Percentiles rank a stretch among this genome's conserved stretches.
Conservation (phyloP, 805 yeast species). For the Saccharomycopsis babjevae region DNA sequence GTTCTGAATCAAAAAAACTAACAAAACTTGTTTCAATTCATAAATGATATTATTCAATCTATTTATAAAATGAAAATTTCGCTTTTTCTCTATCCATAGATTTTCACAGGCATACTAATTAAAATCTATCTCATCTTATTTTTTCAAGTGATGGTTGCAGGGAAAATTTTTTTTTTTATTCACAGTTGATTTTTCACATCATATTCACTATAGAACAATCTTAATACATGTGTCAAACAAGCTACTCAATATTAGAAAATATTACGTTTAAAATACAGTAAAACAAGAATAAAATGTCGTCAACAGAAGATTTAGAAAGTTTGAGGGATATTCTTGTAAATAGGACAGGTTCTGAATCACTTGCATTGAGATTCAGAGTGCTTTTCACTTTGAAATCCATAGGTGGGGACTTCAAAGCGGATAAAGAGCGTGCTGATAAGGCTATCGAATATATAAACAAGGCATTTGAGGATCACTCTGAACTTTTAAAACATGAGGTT, state of each 20-base stretch:
- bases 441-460: constrained; percentile 80
- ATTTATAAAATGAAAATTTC: no score
- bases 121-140: no score
- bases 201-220: no score
- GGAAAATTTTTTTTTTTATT: no score
- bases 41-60: no score
- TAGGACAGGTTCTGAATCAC: constrained; percentile 54
- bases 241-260: background rate
- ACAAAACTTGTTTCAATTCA: no score
- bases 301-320: constrained; percentile 37
- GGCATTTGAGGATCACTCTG: constrained; percentile 73
- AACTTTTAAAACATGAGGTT: constrained; percentile 91
- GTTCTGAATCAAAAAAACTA: no score
- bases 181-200: no score
- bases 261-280: background rate
- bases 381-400: constrained; percentile 80
- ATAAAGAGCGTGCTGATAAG: constrained; percentile 42
- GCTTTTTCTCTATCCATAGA: no score
- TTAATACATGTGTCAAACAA: no score
- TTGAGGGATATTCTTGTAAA: constrained; percentile 63
- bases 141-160: no score
- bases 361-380: constrained; percentile 89
- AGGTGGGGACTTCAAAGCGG: constrained; percentile 59
- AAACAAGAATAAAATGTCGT: background rate
- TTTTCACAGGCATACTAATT: no score